These are phyloP conservation scores for Apiotrichum sp. DNA, from an alignment of 1,284 basidiomycete genomes.

Conservation along the genomic window DNA sequence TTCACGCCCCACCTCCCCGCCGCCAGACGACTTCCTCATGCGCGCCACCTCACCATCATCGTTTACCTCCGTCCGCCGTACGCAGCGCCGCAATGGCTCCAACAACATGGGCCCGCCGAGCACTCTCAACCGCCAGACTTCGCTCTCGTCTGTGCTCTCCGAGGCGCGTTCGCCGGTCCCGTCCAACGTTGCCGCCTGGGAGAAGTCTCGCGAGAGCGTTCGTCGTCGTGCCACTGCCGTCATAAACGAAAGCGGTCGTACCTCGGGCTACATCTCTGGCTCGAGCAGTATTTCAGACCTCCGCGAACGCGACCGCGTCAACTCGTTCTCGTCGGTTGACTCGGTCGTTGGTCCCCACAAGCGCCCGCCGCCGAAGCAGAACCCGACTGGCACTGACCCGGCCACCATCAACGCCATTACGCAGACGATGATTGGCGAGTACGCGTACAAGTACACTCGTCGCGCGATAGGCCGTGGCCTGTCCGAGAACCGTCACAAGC, in stretches of 20 bases:
- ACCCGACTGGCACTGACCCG: slow-evolving; percentile 62
- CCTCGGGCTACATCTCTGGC: slow-evolving; percentile 26
- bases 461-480: slow-evolving; percentile 84
- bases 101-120: slow-evolving; percentile 59
- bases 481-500: slow-evolving; percentile 81
- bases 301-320: slow-evolving; percentile 22
- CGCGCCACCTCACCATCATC: slow-evolving; percentile 74
- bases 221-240: slow-evolving; percentile 27
- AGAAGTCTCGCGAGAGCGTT: slow-evolving; percentile 36
- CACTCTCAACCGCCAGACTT: slow-evolving; percentile 61
- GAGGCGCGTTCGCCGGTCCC: slow-evolving; percentile 2
- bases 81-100: background rate
- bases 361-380: slow-evolving; percentile 3
- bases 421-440: slow-evolving; percentile 99
- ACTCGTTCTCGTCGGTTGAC: slow-evolving; percentile 39
- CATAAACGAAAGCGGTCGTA: slow-evolving; percentile 15
- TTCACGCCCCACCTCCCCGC: slow-evolving; percentile 74
- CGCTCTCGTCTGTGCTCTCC: slow-evolving; percentile 66
- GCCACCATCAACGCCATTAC: slow-evolving; percentile 90
- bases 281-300: slow-evolving; percentile 27
- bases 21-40: slow-evolving; percentile 77
- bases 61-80: slow-evolving; percentile 1
- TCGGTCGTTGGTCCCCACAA: slow-evolving; percentile 15
- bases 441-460: slow-evolving; percentile 95
- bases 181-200: slow-evolving; percentile 50